Evolutionary conservation across 306 rosid genomes (phyloP).

Genomic region (Cucumis hystrix): DNA sequence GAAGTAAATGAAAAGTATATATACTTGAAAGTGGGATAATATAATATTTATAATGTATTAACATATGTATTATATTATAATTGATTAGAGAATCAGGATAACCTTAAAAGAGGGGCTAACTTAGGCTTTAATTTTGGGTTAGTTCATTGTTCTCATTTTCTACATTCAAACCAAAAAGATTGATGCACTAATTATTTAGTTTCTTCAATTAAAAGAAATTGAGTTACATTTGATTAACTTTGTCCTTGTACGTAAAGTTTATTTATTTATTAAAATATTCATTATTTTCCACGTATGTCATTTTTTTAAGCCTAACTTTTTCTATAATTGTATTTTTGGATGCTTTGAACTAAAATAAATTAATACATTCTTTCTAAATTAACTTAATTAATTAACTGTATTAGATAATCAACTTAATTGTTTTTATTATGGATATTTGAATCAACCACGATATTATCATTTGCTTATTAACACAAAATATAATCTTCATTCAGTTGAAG

Average conservation of each 20-base stretch:
- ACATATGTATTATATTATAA: not conserved
- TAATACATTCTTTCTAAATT: no score
- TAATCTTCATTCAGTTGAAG: no score
- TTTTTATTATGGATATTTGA: no score
- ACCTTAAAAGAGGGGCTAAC: not conserved
- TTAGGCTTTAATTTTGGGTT: not conserved
- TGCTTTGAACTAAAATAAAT: no score
- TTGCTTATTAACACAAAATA: no score
- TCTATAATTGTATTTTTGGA: no score
- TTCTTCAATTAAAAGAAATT: not conserved
- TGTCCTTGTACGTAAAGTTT: not conserved
- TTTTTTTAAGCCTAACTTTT: no score
- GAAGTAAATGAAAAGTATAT: not conserved
- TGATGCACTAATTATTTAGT: not conserved
- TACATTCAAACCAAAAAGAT: not conserved
- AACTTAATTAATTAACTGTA: no score
- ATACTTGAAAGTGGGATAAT: not conserved
- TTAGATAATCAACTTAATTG: no score
- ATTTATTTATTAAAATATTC: not conserved
- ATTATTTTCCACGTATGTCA: no score
- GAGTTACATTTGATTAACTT: not conserved
- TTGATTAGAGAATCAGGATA: not conserved
- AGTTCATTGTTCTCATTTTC: not conserved
- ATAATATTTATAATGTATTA: not conserved
- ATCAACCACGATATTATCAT: no score